Evolutionary conservation across 2,329 filamentous ascomycete genomes (phyloP).

Genomic region (Chrysoporthe cubensis): DNA sequence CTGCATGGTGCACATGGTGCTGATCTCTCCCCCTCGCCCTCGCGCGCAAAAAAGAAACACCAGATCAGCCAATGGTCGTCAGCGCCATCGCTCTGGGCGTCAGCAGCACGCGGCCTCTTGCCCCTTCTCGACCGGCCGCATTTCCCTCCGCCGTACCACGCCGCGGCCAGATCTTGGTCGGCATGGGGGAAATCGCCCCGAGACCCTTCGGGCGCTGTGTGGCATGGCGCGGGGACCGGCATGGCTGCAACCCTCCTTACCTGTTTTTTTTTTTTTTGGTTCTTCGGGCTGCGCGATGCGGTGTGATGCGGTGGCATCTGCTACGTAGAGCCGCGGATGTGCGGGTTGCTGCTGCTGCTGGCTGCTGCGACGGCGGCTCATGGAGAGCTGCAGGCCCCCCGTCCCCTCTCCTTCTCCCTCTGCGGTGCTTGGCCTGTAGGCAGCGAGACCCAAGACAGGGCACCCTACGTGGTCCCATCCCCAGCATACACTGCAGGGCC

Average conservation of each 20-base stretch:
- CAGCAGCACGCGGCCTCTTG: neutral
- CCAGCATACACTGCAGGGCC: neutral
- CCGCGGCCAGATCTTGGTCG: neutral
- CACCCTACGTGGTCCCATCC: neutral
- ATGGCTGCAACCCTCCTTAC: neutral
- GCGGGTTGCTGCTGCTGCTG: neutral
- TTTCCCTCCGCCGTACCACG: neutral
- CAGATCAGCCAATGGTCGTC: neutral
- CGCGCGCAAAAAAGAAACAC: neutral
- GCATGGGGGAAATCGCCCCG: neutral
- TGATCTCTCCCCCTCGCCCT: neutral
- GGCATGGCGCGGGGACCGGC: neutral
- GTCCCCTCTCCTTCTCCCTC: neutral
- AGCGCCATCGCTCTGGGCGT: neutral
- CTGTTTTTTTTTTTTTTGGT: neutral
- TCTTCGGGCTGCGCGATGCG: neutral
- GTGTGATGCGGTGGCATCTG: slow-evolving; percentile 7
- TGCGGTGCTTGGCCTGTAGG: neutral
- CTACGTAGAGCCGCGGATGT: neutral
- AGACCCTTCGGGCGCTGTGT: neutral
- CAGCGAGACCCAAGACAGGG: neutral
- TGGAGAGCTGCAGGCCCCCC: too few relatives aligned
- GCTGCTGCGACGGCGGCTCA: neutral
- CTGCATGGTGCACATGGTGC: neutral
- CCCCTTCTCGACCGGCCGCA: neutral